A percentile compares a stretch with the other conserved stretches of the same genome.
phyloP scores from a whole-genome alignment of 2,329 filamentous ascomycete genomes.

The Paraconiothyrium brasiliense region DNA sequence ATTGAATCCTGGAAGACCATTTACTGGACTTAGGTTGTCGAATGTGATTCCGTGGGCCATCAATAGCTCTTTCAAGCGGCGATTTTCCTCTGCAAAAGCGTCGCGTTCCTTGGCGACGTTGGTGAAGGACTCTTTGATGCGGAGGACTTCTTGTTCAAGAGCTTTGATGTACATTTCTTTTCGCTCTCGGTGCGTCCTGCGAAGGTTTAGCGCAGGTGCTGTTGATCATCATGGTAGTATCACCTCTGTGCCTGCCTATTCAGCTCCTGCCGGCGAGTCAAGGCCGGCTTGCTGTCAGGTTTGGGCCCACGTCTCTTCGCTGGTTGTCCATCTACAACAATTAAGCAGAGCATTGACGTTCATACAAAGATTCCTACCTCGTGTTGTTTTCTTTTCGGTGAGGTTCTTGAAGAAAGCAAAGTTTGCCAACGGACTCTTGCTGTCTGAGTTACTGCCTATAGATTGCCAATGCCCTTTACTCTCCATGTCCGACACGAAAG shows the following conservation, averaged over 20 bases:
- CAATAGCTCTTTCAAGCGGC: slow-evolving; percentile 72
- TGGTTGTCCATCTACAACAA: slow-evolving; percentile 75
- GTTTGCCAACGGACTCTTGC: slow-evolving; percentile 49
- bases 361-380: slow-evolving; percentile 63
- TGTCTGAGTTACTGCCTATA: slow-evolving; percentile 46
- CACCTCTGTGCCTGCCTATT: slow-evolving; percentile 97
- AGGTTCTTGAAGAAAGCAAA: slow-evolving; percentile 70
- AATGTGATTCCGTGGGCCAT: slow-evolving; percentile 67
- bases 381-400: slow-evolving; percentile 76
- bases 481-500: slow-evolving; percentile 50
- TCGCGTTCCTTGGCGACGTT: slow-evolving; percentile 79
- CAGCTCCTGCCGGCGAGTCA: slow-evolving; percentile 90
- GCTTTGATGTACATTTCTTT: slow-evolving; percentile 97
- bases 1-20: slow-evolving; percentile 43
- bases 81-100: slow-evolving; percentile 79
- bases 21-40: slow-evolving; percentile 55
- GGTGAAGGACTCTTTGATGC: slow-evolving; percentile 85
- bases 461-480: slow-evolving; percentile 49
- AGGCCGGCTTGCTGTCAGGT: slow-evolving; percentile 92
- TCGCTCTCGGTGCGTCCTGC: slow-evolving; percentile 91
- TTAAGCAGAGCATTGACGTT: slow-evolving; percentile 14
- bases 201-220: slow-evolving; percentile 24
- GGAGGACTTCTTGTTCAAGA: slow-evolving; percentile 88
- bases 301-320: slow-evolving; percentile 93
- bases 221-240: background rate